A percentile compares a stretch with the other conserved stretches of the same genome.
Evolutionary conservation across 83 land plant genomes (phyloP).

Genomic region (Picea abies): DNA sequence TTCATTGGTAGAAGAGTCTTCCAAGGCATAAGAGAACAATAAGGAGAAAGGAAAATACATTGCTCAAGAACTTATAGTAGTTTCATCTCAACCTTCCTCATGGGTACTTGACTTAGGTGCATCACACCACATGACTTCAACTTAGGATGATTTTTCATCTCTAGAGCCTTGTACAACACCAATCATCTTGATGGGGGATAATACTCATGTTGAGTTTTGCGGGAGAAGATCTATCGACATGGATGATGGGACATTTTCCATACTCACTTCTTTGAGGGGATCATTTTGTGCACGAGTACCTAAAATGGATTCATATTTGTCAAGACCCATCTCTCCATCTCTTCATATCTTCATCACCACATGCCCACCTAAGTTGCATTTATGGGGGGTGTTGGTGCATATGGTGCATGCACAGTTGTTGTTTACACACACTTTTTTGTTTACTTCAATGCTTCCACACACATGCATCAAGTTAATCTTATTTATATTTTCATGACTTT

Average conservation of each 20-base stretch:
- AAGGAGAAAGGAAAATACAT: neutral
- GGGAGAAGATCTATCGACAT: neutral
- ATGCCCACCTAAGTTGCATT: too few relatives aligned
- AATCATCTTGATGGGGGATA: neutral
- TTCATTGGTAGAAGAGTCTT: neutral
- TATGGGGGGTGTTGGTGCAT: too few relatives aligned
- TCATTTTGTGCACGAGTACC: too few relatives aligned
- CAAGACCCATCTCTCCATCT: too few relatives aligned
- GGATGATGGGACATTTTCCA: neutral
- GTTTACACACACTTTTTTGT: too few relatives aligned
- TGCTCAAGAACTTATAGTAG: neutral
- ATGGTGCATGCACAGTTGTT: too few relatives aligned
- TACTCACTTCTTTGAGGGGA: too few relatives aligned
- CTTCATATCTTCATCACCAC: too few relatives aligned
- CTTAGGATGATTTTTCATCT: neutral
- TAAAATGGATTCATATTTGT: too few relatives aligned
- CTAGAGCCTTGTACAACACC: neutral
- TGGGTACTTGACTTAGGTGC: neutral
- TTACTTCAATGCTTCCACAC: too few relatives aligned
- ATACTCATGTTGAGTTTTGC: neutral
- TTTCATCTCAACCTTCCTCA: neutral
- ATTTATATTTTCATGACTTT: too few relatives aligned
- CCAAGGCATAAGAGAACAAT: neutral
- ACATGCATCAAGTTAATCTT: too few relatives aligned
- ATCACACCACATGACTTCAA: neutral